These are phyloP conservation scores for Coemansia sp. DNA, from an alignment of 192 early-diverging fungal species.

Conservation along the genomic window DNA sequence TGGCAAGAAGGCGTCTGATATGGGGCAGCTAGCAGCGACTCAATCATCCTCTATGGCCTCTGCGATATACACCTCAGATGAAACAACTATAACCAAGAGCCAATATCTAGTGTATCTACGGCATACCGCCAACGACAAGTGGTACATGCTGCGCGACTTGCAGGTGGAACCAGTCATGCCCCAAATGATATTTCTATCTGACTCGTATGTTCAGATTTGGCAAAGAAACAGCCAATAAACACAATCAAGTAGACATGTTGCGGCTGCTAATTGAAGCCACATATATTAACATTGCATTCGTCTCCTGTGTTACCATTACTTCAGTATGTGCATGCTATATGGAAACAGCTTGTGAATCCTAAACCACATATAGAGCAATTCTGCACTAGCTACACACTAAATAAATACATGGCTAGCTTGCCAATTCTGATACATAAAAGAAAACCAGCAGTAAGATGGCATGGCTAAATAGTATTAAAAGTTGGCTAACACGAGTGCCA, in stretches of 20 bases:
- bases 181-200: slow-evolving; percentile 90
- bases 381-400: no score
- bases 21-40: neutral
- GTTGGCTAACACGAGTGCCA: neutral
- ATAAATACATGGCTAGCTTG: no score
- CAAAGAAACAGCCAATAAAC: neutral
- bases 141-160: slow-evolving; percentile 94
- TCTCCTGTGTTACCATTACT: no score
- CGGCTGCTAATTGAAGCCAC: no score
- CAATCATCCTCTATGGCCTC: neutral
- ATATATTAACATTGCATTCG: no score
- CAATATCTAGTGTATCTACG: slow-evolving; percentile 81
- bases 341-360: no score
- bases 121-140: slow-evolving; percentile 75
- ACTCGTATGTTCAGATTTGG: slow-evolving; percentile 84
- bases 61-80: slow-evolving; percentile 4
- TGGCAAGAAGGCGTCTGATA: neutral
- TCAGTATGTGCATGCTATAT: no score
- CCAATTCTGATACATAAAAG: no score
- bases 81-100: slow-evolving; percentile 54
- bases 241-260: no score
- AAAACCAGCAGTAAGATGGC: no score
- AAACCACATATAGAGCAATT: no score
- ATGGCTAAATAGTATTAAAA: no score
- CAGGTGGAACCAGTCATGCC: slow-evolving; percentile 88